Conservation (phyloP, 2,329 filamentous ascomycete genomes). For the Hortaea sp. region DNA sequence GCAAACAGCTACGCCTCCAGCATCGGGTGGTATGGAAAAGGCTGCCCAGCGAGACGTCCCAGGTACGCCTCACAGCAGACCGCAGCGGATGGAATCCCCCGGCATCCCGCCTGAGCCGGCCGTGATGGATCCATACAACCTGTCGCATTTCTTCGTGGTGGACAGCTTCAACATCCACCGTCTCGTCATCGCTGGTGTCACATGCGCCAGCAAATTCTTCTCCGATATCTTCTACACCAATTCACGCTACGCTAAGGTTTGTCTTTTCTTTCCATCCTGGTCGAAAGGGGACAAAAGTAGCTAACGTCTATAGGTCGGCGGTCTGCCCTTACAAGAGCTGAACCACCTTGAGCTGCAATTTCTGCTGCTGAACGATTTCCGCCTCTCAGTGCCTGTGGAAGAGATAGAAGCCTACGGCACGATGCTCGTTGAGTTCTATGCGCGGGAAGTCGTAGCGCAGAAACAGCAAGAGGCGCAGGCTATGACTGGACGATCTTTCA, state of each 20-base stretch:
- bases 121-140: slow-evolving; percentile 38
- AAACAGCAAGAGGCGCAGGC: slow-evolving; percentile 40
- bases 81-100: slow-evolving; percentile 22
- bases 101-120: slow-evolving; percentile 26
- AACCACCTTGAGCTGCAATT: slow-evolving; percentile 97
- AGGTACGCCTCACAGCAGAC: slow-evolving; percentile 27
- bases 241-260: slow-evolving; percentile 95
- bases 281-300: not conserved
- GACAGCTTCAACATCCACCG: slow-evolving; percentile 99
- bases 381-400: slow-evolving; percentile 83
- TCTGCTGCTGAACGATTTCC: slow-evolving; percentile 88
- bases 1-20: slow-evolving; percentile 39
- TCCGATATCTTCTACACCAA: slow-evolving; percentile 99
- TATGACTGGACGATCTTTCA: slow-evolving; percentile 18
- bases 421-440: slow-evolving; percentile 97
- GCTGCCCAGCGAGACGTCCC: slow-evolving; percentile 23
- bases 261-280: slow-evolving; percentile 16
- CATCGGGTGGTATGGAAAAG: slow-evolving; percentile 39
- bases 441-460: slow-evolving; percentile 71
- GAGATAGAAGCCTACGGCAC: slow-evolving; percentile 95
- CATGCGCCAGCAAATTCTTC: slow-evolving; percentile 98
- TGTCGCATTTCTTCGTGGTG: slow-evolving; percentile 77
- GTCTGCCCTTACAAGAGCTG: slow-evolving; percentile 79
- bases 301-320: slow-evolving; percentile 61
- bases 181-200: slow-evolving; percentile 91